phyloP scores from a whole-genome alignment of 2,329 filamentous ascomycete genomes.

The Amylocarpus encephaloides region DNA sequence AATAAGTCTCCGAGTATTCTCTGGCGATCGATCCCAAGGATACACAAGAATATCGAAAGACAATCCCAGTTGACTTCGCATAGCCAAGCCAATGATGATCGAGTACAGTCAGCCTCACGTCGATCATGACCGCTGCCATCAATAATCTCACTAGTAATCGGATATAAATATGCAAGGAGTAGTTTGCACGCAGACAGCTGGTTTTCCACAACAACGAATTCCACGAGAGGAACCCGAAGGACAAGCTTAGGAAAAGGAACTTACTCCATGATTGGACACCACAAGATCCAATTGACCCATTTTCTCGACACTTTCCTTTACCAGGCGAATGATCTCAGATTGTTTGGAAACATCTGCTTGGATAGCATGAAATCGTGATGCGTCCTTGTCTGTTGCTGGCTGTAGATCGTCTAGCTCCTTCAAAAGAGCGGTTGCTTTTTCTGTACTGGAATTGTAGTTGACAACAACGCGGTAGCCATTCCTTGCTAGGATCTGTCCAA shows the following conservation, averaged over 20 bases:
- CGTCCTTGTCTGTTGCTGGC: conserved; percentile 25
- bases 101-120: too few species aligned
- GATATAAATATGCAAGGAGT: too few species aligned
- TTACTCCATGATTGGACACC: conserved; percentile 61
- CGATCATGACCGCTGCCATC: too few species aligned
- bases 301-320: conserved; percentile 51
- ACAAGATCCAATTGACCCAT: conserved; percentile 70
- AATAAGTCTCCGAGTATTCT: too few species aligned
- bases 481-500: background rate
- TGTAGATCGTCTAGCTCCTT: conserved; percentile 44
- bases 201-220: too few species aligned
- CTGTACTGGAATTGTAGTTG: conserved; percentile 61
- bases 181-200: too few species aligned
- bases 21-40: too few species aligned
- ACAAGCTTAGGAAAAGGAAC: background rate
- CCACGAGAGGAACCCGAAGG: too few species aligned
- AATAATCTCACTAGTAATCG: too few species aligned
- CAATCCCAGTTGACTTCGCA: too few species aligned
- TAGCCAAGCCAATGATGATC: too few species aligned
- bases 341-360: conserved; percentile 60
- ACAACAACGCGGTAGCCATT: conserved; percentile 64
- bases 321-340: conserved; percentile 51
- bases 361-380: conserved; percentile 41
- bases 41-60: too few species aligned
- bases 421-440: conserved; percentile 53